Base-by-base conservation (phyloP, 192 early-diverging fungal species). In the Backusella tuberculispora region DNA sequence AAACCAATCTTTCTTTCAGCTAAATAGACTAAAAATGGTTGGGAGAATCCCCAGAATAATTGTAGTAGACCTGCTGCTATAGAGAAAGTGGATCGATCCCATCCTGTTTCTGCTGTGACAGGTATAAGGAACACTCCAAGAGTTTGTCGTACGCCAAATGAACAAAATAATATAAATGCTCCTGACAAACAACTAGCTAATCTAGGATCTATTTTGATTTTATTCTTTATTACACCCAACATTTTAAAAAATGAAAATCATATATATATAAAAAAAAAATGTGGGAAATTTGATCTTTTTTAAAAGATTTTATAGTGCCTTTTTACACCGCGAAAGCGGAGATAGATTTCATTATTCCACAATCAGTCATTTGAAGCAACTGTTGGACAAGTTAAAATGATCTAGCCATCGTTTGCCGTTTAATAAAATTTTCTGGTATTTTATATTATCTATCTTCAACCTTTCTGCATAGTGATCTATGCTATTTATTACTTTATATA, bases 121-220 rank as follows among this genome's bases (percentile, higher is more conserved):
- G 80, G 80, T 17, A 82, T 68, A 29, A 77, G 56, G 17, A 78
- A 78, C 3, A 82, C 29, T 14, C 80, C 80, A 47, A 82, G 44
- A 4, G 69, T 68, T 70, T 82, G 80, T n/a, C 80, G 73, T 29
- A 82, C 44, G 38, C 80, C 80, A 44, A 78, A 78, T 6, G 74
- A 75, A n/a, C 53, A 24, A 47, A 76, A 82, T 14, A 82, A 48
- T 10, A 78, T 43, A 34, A 82, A 38, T 42, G 67, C 45, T n/a
- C 76, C 80, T 19, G 76, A 76, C 34, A 77, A 10, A 26, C 53
- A 60, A 10, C 21, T 60, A 4, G 26, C 26, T 0, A 26, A 19
- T 9, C n/a, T 19, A 19, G 50, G n/a, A 53, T 60, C 26, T 24
- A 24, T 5, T 19, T 60, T 60, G 53, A 60, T 24, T 60, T 60